Evolutionary conservation across 495 filamentous ascomycete genomes (phyloP), one percentile per base, ranked within the genome.

Genomic region (Daldinia loculata): DNA sequence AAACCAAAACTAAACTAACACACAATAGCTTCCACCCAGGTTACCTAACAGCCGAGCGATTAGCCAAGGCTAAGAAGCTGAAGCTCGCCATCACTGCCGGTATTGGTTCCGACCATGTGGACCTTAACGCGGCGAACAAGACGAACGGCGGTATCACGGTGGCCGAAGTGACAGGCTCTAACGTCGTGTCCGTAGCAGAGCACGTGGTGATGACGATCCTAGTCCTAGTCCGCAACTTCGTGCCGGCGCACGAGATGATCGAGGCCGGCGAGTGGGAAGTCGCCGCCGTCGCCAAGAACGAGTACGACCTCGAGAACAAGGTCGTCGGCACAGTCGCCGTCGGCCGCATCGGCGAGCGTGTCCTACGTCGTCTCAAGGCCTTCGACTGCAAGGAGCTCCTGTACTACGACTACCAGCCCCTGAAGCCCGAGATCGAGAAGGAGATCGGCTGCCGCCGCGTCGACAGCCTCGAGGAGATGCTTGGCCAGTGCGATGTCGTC

Each of bases 351-450:
- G 95, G 95, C 77, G 95, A 99, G 89, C 95, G 95, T 83, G 95
- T 99, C 55, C 87, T 99, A 70, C 90, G 94, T 81, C 90, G 95
- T 74, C 89, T 99, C 45, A 97, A 94, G 88, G 83, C 94, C 67
- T 99, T 98, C 77, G 95, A 97, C 84, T 99, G 95, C 92, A 99
- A 98, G 90, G 95, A 99, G 88, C 88, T 99, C 41, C 88, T 99
- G 63, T 99, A 99, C 91, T 99, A 92, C 80, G 95, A 99, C 85
- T 99, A 99, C 89, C 95, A 99, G 81, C 94, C 95, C 36, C 87
- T 99, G 67, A 85, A 80, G 58, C 78, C 93, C 61, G 94, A 97
- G 84, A 84, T 90, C 73, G 95, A 99, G 89, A 90, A 91, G 81
- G 95, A 98, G 86, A 98, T 99, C 81, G 95, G 95, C 80, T 94